Evolutionary conservation across 352 stramenopile genomes (phyloP).

Genomic region (Phytophthora pini): DNA sequence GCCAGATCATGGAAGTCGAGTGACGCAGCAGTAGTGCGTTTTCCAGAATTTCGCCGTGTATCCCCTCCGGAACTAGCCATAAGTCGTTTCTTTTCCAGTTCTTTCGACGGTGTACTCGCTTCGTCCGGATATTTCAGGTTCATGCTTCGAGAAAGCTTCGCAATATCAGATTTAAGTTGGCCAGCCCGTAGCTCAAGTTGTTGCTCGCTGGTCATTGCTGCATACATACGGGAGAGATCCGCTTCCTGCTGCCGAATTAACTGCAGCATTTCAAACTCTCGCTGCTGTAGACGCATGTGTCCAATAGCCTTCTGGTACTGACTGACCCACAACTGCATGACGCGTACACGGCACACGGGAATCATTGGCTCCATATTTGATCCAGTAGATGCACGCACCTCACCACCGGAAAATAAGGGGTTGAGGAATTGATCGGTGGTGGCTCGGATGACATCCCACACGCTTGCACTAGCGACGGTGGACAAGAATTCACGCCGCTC

Average conservation of each 20-base stretch:
- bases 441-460: conserved; percentile 87
- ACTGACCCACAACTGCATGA: conserved; percentile 88
- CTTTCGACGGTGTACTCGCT: conserved; percentile 22
- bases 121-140: conserved; percentile 72
- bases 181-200: conserved; percentile 65
- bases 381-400: conserved; percentile 22
- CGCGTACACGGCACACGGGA: conserved; percentile 81
- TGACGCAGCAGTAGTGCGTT: conserved; percentile 39
- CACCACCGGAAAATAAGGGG: conserved; percentile 72
- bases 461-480: conserved; percentile 74
- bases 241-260: conserved; percentile 85
- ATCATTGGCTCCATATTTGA: conserved; percentile 74
- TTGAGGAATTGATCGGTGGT: conserved; percentile 86
- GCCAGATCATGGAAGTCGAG: conserved; percentile 63
- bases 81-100: conserved; percentile 23
- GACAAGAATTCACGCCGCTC: conserved; percentile 71
- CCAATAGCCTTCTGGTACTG: conserved; percentile 91
- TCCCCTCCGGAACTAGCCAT: conserved; percentile 15
- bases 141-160: conserved; percentile 73
- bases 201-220: conserved; percentile 65
- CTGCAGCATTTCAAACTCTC: conserved; percentile 85
- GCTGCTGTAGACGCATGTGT: conserved; percentile 88
- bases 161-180: conserved; percentile 77
- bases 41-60: conserved; percentile 11
- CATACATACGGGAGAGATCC: conserved; percentile 72